Evolutionary conservation across 306 rosid genomes (phyloP).

Genomic region (Hippophae gyantsensis): DNA sequence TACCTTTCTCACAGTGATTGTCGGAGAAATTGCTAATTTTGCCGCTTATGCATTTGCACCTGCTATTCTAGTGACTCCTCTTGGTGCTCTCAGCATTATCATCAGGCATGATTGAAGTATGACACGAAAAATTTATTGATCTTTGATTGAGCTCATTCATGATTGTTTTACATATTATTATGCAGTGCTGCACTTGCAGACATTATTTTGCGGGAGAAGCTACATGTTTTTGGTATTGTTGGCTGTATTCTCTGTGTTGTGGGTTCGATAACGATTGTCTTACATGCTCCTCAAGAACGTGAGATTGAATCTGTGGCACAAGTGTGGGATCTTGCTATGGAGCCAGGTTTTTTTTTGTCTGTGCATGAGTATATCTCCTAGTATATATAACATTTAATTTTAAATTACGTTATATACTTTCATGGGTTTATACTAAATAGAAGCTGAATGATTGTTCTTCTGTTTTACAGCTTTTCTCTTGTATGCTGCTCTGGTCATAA

Average conservation of each 20-base stretch:
- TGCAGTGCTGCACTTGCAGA: conserved; percentile 99
- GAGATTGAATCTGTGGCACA: conserved; percentile 78
- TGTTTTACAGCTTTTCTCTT: conserved; percentile 72
- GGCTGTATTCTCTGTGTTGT: conserved; percentile 95
- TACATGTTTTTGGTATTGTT: conserved; percentile 90
- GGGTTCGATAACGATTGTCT: conserved; percentile 94
- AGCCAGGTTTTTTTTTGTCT: conserved; percentile 57
- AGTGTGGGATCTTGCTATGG: conserved; percentile 99
- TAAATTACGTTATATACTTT: neutral
- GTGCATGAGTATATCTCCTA: conserved; percentile 1
- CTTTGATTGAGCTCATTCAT: conserved; percentile 25
- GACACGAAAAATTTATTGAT: conserved; percentile 14
- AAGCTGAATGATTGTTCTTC: neutral
- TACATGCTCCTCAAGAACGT: conserved; percentile 96
- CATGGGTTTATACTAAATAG: neutral
- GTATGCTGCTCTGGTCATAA: conserved; percentile 69
- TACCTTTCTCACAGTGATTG: conserved; percentile 70
- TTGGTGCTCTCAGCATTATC: conserved; percentile 98
- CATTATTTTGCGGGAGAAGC: conserved; percentile 78
- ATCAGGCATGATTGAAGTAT: conserved; percentile 61
- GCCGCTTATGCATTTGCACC: conserved; percentile 99
- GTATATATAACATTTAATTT: conserved; percentile 7
- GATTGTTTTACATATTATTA: conserved; percentile 22
- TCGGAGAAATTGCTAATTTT: conserved; percentile 97
- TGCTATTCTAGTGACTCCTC: conserved; percentile 95